Evolutionary conservation across 1,139 yeast species (phyloP).

Genomic region (Protomyces inouyei): DNA sequence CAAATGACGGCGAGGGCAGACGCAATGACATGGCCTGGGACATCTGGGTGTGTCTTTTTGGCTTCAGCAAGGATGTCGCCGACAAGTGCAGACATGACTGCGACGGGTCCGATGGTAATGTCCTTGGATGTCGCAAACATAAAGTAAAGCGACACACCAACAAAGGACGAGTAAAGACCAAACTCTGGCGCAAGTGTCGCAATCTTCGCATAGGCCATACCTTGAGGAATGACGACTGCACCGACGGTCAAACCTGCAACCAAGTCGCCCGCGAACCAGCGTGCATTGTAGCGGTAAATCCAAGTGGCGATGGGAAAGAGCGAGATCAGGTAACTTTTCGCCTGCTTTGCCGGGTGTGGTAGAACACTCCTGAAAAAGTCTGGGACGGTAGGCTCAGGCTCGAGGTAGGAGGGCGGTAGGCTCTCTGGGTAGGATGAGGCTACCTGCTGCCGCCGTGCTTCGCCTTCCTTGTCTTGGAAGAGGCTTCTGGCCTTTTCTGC

Average conservation of each 20-base stretch:
- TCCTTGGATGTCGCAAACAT: constrained; percentile 93
- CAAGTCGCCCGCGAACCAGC: constrained; percentile 77
- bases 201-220: constrained; percentile 88
- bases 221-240: constrained; percentile 86
- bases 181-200: constrained; percentile 79
- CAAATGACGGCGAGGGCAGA: constrained; percentile 73
- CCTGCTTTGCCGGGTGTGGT: constrained; percentile 32
- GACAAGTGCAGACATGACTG: constrained; percentile 88
- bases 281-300: constrained; percentile 75
- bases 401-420: constrained; percentile 16
- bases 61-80: constrained; percentile 56
- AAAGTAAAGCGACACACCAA: constrained; percentile 84
- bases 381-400: constrained; percentile 20
- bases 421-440: constrained; percentile 7
- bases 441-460: constrained; percentile 4
- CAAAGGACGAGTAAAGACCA: constrained; percentile 86
- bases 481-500: constrained; percentile 5
- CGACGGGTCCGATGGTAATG: constrained; percentile 95
- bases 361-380: constrained; percentile 6
- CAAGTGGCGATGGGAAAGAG: constrained; percentile 74
- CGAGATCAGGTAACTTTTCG: constrained; percentile 51
- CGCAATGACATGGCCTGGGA: constrained; percentile 51
- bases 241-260: constrained; percentile 94
- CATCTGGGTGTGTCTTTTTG: constrained; percentile 43
- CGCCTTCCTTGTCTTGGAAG: constrained; percentile 10